phyloP scores from a whole-genome alignment of 2,329 filamentous ascomycete species.

The Aspergillus viridinutans region DNA sequence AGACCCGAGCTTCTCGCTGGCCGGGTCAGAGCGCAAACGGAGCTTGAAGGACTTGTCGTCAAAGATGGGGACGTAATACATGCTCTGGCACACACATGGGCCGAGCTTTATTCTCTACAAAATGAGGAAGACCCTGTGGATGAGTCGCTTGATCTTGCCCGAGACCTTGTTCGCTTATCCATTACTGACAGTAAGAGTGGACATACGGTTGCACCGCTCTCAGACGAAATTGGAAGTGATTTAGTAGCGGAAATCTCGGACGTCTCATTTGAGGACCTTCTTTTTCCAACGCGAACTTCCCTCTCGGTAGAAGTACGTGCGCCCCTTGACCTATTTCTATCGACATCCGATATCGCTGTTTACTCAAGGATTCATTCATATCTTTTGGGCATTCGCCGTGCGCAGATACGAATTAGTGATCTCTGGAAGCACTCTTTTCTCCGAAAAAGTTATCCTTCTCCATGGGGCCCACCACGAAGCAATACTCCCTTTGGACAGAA shows the following conservation, averaged over 20 bases:
- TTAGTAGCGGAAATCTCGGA: slow-evolving; percentile 37
- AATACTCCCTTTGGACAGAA: slow-evolving; percentile 58
- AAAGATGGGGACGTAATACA: slow-evolving; percentile 84
- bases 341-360: slow-evolving; percentile 66
- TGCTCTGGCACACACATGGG: slow-evolving; percentile 73
- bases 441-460: slow-evolving; percentile 70
- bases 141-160: slow-evolving; percentile 77
- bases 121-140: slow-evolving; percentile 70
- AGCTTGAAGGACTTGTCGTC: slow-evolving; percentile 61
- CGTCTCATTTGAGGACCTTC: slow-evolving; percentile 66
- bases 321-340: slow-evolving; percentile 83
- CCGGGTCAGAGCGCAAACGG: slow-evolving; percentile 51
- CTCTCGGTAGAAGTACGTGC: slow-evolving; percentile 71
- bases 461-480: slow-evolving; percentile 61
- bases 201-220: slow-evolving; percentile 21
- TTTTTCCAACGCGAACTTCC: slow-evolving; percentile 71
- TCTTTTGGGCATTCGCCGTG: slow-evolving; percentile 76
- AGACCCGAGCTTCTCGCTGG: slow-evolving; percentile 46
- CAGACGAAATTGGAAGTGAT: slow-evolving; percentile 14
- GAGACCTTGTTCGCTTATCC: slow-evolving; percentile 67
- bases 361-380: slow-evolving; percentile 89
- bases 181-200: slow-evolving; percentile 35
- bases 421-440: slow-evolving; percentile 82
- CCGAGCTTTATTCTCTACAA: slow-evolving; percentile 70
- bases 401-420: slow-evolving; percentile 77